Evolutionary conservation across 768 basidiomycete genomes (phyloP).

Genomic region (Tricholoma sp.): DNA sequence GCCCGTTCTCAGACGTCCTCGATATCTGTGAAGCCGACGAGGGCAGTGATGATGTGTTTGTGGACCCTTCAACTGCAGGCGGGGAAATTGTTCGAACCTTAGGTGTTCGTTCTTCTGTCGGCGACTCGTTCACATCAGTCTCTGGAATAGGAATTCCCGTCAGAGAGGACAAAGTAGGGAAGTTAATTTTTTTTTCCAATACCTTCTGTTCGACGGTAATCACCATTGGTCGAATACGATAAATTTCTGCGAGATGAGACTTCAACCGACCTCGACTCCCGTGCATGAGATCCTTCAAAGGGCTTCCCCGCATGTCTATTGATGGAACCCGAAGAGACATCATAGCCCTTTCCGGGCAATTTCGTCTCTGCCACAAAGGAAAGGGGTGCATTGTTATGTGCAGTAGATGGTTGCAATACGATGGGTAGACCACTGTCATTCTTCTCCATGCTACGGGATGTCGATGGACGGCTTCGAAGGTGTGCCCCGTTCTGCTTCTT

Average conservation of each 20-base stretch:
- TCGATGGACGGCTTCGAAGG: background rate
- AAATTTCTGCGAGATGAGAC: background rate
- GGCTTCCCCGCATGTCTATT: background rate
- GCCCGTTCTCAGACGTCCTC: constrained; percentile 6
- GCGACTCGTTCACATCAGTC: background rate
- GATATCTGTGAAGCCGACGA: constrained; percentile 4
- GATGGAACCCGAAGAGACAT: background rate
- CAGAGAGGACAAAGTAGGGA: background rate
- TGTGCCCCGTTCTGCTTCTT: background rate
- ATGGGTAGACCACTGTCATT: background rate
- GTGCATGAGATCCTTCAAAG: background rate
- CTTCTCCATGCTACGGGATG: background rate
- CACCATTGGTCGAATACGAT: background rate
- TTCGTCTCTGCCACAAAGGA: constrained; percentile 21
- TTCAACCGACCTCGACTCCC: background rate
- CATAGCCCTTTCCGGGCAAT: background rate
- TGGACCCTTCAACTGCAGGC: constrained; percentile 6
- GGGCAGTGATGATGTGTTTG: constrained; percentile 8
- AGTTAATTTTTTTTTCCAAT: background rate
- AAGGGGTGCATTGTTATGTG: constrained; percentile 6
- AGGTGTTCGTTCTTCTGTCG: constrained; percentile 21
- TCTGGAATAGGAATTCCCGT: background rate
- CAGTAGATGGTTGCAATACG: background rate
- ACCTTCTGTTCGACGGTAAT: background rate
- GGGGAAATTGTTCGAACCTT: constrained; percentile 12